phyloP scores from a whole-genome alignment of 345 rosid genomes.

The Sisymbrium altissimum region DNA sequence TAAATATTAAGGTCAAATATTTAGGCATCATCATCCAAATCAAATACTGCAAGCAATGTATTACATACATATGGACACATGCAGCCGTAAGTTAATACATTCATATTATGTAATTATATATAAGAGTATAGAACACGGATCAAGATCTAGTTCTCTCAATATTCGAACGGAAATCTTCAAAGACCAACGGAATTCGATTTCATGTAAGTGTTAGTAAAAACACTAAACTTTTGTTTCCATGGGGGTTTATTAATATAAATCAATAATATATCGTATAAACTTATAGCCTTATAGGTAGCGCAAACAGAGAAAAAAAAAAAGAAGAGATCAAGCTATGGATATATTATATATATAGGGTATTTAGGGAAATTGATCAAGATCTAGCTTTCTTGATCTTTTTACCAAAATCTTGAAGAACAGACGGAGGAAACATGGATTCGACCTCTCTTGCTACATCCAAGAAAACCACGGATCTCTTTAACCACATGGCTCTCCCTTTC shows the following conservation, averaged over 20 bases:
- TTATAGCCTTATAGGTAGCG: neutral
- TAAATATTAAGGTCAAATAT: neutral
- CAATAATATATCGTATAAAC: neutral
- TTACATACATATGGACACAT: neutral
- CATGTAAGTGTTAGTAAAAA: neutral
- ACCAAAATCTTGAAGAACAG: slow-evolving; percentile 50
- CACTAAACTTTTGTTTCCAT: neutral
- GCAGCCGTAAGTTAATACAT: neutral
- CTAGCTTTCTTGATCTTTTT: slow-evolving; percentile 59
- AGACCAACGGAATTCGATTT: neutral
- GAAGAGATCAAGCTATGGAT: neutral
- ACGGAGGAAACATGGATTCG: slow-evolving; percentile 56
- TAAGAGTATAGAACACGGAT: neutral
- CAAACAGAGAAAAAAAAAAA: neutral
- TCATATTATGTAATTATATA: neutral
- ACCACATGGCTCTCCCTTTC: slow-evolving; percentile 39
- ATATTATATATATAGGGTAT: neutral
- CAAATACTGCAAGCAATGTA: neutral
- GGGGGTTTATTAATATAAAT: neutral
- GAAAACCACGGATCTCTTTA: slow-evolving; percentile 32
- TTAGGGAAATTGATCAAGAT: slow-evolving; percentile 8
- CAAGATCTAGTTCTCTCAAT: neutral
- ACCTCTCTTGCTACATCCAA: slow-evolving; percentile 68
- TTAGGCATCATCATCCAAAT: neutral
- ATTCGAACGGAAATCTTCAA: neutral